phyloP scores from a whole-genome alignment of 2,329 filamentous ascomycete species.

The Claviceps capensis region DNA sequence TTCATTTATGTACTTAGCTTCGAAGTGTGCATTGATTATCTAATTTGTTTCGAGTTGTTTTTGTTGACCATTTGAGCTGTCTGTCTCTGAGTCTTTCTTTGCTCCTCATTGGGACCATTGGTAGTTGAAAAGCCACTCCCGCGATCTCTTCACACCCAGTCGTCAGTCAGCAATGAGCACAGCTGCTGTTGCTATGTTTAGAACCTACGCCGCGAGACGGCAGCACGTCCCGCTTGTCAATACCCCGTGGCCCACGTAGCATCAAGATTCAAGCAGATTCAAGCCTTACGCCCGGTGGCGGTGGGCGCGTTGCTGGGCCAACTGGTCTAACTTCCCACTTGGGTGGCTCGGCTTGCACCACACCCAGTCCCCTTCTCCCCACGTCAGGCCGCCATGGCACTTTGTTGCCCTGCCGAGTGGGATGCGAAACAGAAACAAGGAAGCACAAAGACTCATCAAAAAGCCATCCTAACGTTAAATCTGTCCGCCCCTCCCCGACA shows the following conservation, averaged over 20 bases:
- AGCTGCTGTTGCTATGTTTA: not conserved
- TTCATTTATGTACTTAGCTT: too few relatives aligned
- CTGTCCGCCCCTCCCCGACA: not conserved
- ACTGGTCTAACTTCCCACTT: slow-evolving; percentile 16
- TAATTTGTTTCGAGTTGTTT: too few relatives aligned
- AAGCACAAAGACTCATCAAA: slow-evolving; percentile 1
- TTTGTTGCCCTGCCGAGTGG: slow-evolving; percentile 6
- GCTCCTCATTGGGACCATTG: too few relatives aligned
- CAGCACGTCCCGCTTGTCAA: not conserved
- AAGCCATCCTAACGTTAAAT: not conserved
- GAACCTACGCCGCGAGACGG: not conserved
- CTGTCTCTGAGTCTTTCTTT: too few relatives aligned
- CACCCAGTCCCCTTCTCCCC: not conserved
- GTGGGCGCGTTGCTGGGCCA: slow-evolving; percentile 19
- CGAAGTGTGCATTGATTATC: too few relatives aligned
- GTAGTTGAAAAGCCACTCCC: too few relatives aligned
- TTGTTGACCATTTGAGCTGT: too few relatives aligned
- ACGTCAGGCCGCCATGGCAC: slow-evolving; percentile 6
- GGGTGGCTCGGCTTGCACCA: slow-evolving; percentile 8
- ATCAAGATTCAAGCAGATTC: not conserved
- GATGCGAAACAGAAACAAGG: not conserved
- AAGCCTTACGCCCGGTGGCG: not conserved
- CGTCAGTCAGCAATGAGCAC: not conserved
- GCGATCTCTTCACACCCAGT: not conserved
- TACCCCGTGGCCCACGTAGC: not conserved